A percentile compares a stretch with the other conserved stretches of the same genome.
Conservation (phyloP, 2,329 filamentous ascomycete species). For the Aspergillus sp. region DNA sequence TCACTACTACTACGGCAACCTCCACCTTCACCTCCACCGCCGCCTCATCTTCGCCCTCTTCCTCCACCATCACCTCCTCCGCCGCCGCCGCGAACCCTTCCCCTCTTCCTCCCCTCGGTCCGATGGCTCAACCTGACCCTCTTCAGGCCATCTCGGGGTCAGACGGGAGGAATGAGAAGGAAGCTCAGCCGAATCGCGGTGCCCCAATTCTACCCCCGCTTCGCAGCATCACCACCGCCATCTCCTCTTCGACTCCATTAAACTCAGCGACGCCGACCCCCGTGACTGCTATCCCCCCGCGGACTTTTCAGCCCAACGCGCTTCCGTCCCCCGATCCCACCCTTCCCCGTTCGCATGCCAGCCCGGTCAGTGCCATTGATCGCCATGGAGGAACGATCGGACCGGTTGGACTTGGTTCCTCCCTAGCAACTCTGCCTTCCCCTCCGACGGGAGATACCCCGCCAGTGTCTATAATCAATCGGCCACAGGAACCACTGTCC, state of each 20-base stretch:
- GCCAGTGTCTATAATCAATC: background rate
- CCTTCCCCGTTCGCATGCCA: slow-evolving; percentile 27
- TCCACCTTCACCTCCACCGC: background rate
- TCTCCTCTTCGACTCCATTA: slow-evolving; percentile 2
- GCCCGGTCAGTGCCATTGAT: slow-evolving; percentile 25
- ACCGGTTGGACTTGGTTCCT: slow-evolving; percentile 38
- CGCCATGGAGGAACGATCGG: slow-evolving; percentile 11
- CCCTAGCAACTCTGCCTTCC: slow-evolving; percentile 51
- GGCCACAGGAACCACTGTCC: background rate
- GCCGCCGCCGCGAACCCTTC: background rate
- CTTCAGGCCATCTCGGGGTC: background rate
- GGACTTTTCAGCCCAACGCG: slow-evolving; percentile 13
- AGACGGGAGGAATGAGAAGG: slow-evolving; percentile 14
- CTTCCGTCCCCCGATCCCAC: slow-evolving; percentile 36
- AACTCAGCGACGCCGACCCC: slow-evolving; percentile 7
- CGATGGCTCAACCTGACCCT: background rate
- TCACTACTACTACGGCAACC: slow-evolving; percentile 7
- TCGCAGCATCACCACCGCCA: slow-evolving; percentile 14
- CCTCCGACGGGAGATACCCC: slow-evolving; percentile 40
- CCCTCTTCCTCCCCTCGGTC: background rate
- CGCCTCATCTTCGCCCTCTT: background rate
- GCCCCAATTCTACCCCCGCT: slow-evolving; percentile 11
- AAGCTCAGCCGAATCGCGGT: background rate
- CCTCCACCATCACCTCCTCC: slow-evolving; percentile 6
- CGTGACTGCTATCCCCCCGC: background rate